Evolutionary conservation across 306 rosid genomes (phyloP).

Genomic region (Cucumis melo): DNA sequence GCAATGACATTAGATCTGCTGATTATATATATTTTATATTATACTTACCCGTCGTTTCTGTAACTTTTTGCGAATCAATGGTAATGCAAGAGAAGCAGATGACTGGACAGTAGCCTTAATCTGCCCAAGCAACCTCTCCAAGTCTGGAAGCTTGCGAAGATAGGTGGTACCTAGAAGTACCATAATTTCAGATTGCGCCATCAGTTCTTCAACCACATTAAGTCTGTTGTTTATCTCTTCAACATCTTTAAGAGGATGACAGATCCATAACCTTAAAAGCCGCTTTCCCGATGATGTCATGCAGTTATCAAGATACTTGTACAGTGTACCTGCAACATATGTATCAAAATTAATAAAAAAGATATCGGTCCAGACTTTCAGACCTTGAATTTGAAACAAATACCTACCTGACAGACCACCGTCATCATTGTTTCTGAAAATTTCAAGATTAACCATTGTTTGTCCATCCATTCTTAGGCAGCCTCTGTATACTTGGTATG

Average conservation of each 20-base stretch:
- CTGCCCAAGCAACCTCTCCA: constrained; percentile 77
- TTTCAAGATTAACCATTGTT: constrained; percentile 81
- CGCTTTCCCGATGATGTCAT: constrained; percentile 79
- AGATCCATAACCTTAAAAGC: constrained; percentile 78
- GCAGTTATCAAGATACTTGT: constrained; percentile 70
- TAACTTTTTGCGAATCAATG: constrained; percentile 54
- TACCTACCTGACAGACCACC: constrained; percentile 77
- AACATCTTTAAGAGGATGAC: constrained; percentile 70
- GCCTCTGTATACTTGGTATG: constrained; percentile 73
- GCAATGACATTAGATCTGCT: not conserved
- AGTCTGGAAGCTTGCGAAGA: constrained; percentile 70
- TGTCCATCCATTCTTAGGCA: constrained; percentile 97
- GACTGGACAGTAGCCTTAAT: constrained; percentile 55
- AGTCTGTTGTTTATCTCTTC: constrained; percentile 70
- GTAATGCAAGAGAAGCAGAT: constrained; percentile 52
- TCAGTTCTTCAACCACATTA: constrained; percentile 51
- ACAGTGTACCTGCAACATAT: constrained; percentile 62
- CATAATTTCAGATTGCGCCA: constrained; percentile 41
- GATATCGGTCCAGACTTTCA: not conserved
- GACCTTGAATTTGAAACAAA: not conserved
- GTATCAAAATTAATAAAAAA: constrained; percentile 7
- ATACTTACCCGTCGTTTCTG: constrained; percentile 73
- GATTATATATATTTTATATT: not conserved
- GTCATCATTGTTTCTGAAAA: constrained; percentile 70
- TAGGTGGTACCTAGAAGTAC: constrained; percentile 49